Percentiles rank a stretch among this genome's conserved stretches.
phyloP scores from a whole-genome alignment of 2,329 filamentous ascomycete genomes.

The Penicillium corylophilum region DNA sequence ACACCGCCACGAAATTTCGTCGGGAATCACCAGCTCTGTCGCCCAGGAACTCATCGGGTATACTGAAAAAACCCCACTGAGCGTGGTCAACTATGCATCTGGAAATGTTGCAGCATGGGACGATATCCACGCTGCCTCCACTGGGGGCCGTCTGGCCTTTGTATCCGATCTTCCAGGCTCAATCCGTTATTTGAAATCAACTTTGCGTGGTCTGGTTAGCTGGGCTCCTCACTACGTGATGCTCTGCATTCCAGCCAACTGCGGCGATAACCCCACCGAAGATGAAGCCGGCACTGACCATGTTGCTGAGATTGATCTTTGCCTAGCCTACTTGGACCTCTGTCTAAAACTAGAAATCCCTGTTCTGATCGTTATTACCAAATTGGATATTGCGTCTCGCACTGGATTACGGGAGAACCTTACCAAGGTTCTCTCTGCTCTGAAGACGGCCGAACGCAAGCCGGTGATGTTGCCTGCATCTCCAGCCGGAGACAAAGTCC shows the following conservation, averaged over 20 bases:
- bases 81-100: conserved; percentile 74
- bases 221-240: conserved; percentile 95
- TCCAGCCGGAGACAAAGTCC: conserved; percentile 47
- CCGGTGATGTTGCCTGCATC: conserved; percentile 65
- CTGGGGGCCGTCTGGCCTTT: conserved; percentile 74
- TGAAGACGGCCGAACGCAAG: conserved; percentile 72
- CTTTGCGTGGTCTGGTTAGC: conserved; percentile 83
- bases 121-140: conserved; percentile 81
- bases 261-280: conserved; percentile 50
- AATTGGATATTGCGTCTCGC: conserved; percentile 81
- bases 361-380: conserved; percentile 81
- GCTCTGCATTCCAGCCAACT: conserved; percentile 81
- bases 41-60: conserved; percentile 94
- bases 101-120: conserved; percentile 90
- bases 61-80: conserved; percentile 33
- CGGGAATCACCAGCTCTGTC: conserved; percentile 90
- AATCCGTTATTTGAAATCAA: conserved; percentile 83
- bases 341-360: conserved; percentile 79
- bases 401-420: conserved; percentile 68
- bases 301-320: conserved; percentile 64
- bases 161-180: conserved; percentile 91
- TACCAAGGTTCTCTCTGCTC: conserved; percentile 68
- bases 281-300: conserved; percentile 25
- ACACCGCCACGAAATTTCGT: conserved; percentile 88
- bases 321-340: conserved; percentile 76